Evolutionary conservation across 352 stramenopile genomes (phyloP).

Genomic region (Plasmopara halstedii): DNA sequence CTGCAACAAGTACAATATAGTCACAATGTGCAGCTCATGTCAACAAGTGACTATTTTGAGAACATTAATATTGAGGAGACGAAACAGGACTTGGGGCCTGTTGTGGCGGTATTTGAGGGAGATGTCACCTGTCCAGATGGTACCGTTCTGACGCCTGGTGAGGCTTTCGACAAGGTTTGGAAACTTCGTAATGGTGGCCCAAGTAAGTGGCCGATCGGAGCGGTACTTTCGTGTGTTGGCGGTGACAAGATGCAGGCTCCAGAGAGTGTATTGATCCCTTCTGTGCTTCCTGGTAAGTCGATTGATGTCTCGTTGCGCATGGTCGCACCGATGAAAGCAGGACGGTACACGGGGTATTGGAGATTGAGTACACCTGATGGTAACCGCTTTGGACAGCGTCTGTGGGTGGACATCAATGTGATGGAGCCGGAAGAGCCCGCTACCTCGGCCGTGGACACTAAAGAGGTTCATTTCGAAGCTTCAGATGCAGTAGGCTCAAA

Average conservation of each 20-base stretch:
- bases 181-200: conserved; percentile 74
- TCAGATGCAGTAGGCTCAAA: conserved; percentile 23
- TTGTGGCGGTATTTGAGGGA: conserved; percentile 80
- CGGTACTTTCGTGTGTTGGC: conserved; percentile 56
- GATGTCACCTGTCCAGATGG: conserved; percentile 84
- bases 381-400: conserved; percentile 79
- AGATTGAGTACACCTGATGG: conserved; percentile 72
- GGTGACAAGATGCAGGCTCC: conserved; percentile 70
- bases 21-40: conserved; percentile 64
- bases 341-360: conserved; percentile 86
- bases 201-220: conserved; percentile 70
- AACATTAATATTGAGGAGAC: conserved; percentile 60
- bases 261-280: conserved; percentile 65
- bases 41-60: conserved; percentile 65
- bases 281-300: conserved; percentile 48
- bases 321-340: conserved; percentile 44
- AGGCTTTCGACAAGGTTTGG: conserved; percentile 83
- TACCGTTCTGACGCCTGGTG: conserved; percentile 54
- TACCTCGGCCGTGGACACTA: conserved; percentile 9
- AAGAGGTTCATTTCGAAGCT: conserved; percentile 28
- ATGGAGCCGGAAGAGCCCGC: conserved; percentile 29
- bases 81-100: conserved; percentile 53
- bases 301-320: conserved; percentile 76
- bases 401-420: conserved; percentile 86
- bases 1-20: conserved; percentile 63